Evolutionary conservation across 225 moss, liverwort and hornwort genomes (phyloP), one percentile per base, ranked within the genome.

Genomic region (Sphagnum tenellum): DNA sequence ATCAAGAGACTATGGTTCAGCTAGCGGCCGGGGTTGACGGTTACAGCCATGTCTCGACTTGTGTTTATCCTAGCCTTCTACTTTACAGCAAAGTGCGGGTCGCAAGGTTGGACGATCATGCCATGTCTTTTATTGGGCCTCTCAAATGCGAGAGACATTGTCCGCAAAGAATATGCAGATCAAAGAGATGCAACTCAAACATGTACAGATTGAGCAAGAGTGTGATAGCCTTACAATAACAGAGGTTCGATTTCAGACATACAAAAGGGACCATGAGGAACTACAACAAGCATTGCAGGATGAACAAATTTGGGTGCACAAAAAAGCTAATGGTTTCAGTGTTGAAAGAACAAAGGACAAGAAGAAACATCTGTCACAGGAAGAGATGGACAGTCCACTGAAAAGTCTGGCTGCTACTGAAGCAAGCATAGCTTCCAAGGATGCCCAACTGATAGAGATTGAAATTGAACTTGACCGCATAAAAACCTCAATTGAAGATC

Each of bases 401-500:
- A 68, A 64, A 46, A 71, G 64, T 44, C 12, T 82, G 55, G 29
- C 8, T 64, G 76, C 76, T 47, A 73, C 79, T 5, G 69, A 76
- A 66, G 60, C 67, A 49, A 55, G 50, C 48, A 55, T 82, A 50
- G 66, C 76, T 9, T 61, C 66, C 12, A 79, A 74, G 12, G 73
- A 61, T 5, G 71, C 76, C 47, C 76, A 76, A 53, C 66, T 76
- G 49, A 76, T 71, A 56, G 82, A 82, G 73, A 66, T 82, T 3
- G 67, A 74, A 64, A 46, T 74, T 4, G 76, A 82, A 54, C 67
- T 82, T 13, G 73, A 76, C 45, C 71, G 71, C 0, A 45, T 88
- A 46, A 80, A 74, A 75, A 69, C 72, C 62, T 80, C 78, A 62
- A 78, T 83, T 70, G 70, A 73, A 83, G n/a, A n/a, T n/a, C n/a